Evolutionary conservation across 257 asterid species (phyloP), one percentile per base, ranked within the genome.

Genomic region (Gentiana dahurica): DNA sequence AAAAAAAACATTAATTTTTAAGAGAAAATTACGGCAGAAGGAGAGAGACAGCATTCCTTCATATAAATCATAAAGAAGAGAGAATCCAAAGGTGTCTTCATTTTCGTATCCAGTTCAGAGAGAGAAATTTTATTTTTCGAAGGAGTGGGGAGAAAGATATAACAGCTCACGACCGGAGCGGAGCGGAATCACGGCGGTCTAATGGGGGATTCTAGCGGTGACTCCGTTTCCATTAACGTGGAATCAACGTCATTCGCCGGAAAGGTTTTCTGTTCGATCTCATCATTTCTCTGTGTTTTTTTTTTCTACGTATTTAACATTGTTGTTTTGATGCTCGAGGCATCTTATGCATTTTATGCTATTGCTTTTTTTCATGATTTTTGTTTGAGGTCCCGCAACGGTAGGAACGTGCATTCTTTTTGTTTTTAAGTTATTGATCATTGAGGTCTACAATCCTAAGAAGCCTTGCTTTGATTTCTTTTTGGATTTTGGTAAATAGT

Each of bases 191-290:
- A 52, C 59, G 64, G 39, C 58, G 41, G 39, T 62, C 38, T 59
- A 76, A 88, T 92, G 98, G 94, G 81, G 85, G 97, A 88, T 59
- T 88, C 98, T 56, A 76, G 90, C 84, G 84, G 88, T 82, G 93
- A 81, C 73, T 83, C 96, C 68, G 85, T 91, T 71, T 85, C 94
- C 65, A 78, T 87, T 47, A 94, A 83, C 71, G 83, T 91, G 76
- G 97, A 88, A 64, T 73, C 98, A 65, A 54, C 74, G 70, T 73
- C 92, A 60, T 71, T 81, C 58, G 73, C 84, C 76, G 91, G 95
- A 58, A 92, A 92, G 98, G 98, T 92, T 66, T 24, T 24, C 24
- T 24, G 24, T 24, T 24, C 24, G 24, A 24, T 24, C 24, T 24
- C 52, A 63, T 61, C 66, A 68, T 36, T 54, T 34, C 64, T 57